Percentiles rank a stretch among this genome's conserved stretches.
Conservation (phyloP, 257 asterid genomes). For the Capsicum pubescens region DNA sequence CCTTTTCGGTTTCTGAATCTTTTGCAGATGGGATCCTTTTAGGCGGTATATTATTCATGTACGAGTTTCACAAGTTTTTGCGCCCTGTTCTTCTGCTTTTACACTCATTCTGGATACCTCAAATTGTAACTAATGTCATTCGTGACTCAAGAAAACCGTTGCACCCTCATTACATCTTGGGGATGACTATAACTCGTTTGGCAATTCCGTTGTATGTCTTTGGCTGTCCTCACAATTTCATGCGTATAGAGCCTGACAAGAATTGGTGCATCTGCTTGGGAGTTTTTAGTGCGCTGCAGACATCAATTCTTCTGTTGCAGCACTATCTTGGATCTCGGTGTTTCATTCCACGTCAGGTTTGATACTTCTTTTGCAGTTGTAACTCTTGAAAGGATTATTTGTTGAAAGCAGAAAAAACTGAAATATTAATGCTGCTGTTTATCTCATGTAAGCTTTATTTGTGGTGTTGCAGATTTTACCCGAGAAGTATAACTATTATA, state of each 20-base stretch:
- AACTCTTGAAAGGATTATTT: not conserved
- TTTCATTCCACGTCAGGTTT: slow-evolving; percentile 94
- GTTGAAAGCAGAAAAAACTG: slow-evolving; percentile 24
- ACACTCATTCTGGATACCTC: slow-evolving; percentile 96
- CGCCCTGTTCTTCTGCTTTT: slow-evolving; percentile 75
- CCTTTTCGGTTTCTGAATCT: not conserved
- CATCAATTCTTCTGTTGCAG: slow-evolving; percentile 77
- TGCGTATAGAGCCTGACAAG: slow-evolving; percentile 79
- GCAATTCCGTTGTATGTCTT: slow-evolving; percentile 84
- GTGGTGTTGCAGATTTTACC: slow-evolving; percentile 76
- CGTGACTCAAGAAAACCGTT: slow-evolving; percentile 94
- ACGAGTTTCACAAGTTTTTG: slow-evolving; percentile 82
- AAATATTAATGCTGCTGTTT: not conserved
- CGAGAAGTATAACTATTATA: slow-evolving; percentile 83
- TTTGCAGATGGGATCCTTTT: slow-evolving; percentile 92
- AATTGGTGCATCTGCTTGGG: slow-evolving; percentile 79
- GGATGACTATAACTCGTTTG: slow-evolving; percentile 82
- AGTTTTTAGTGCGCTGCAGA: slow-evolving; percentile 74
- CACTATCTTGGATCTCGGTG: slow-evolving; percentile 95
- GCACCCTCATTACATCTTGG: slow-evolving; percentile 93
- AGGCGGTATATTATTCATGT: slow-evolving; percentile 85
- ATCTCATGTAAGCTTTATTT: slow-evolving; percentile 19
- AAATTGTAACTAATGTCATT: slow-evolving; percentile 72
- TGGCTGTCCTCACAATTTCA: slow-evolving; percentile 93
- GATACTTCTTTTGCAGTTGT: not conserved